Evolutionary conservation across 2,329 filamentous ascomycete genomes (phyloP).

Genomic region (Talaromyces sp.): DNA sequence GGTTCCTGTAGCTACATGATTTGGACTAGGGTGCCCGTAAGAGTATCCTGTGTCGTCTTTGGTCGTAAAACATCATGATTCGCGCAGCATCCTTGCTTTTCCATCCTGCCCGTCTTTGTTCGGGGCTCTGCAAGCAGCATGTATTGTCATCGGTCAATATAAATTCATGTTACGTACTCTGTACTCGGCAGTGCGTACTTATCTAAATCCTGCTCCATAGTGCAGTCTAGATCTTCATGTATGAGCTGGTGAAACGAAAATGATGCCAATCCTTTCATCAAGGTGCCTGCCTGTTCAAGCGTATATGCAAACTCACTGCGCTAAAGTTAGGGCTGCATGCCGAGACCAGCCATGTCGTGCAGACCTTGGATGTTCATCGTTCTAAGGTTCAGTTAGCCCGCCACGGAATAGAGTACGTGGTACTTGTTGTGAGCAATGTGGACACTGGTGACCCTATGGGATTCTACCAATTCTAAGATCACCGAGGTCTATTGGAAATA

Average conservation of each 20-base stretch:
- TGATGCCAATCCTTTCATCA: not conserved
- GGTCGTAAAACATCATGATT: not conserved
- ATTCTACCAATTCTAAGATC: not conserved
- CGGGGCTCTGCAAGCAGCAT: not conserved
- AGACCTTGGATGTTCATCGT: not conserved
- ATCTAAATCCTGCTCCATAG: not conserved
- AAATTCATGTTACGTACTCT: not conserved
- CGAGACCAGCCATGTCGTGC: not conserved
- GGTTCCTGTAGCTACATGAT: not conserved
- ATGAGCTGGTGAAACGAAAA: not conserved
- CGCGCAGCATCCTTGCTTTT: not conserved
- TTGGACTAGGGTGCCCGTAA: no score
- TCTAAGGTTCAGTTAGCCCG: not conserved
- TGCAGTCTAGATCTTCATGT: not conserved
- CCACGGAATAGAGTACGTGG: not conserved
- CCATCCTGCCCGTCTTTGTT: not conserved
- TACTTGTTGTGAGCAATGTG: not conserved
- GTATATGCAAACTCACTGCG: not conserved
- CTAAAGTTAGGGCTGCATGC: conserved; percentile 4
- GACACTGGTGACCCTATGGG: not conserved
- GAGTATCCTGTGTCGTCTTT: not conserved
- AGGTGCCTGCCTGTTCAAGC: not conserved
- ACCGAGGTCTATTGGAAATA: not conserved
- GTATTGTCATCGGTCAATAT: not conserved
- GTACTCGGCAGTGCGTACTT: not conserved